A percentile compares a stretch with the other conserved stretches of the same genome.
Conservation (phyloP, 148 eudicot genomes). For the Rhododendron mucronatum region DNA sequence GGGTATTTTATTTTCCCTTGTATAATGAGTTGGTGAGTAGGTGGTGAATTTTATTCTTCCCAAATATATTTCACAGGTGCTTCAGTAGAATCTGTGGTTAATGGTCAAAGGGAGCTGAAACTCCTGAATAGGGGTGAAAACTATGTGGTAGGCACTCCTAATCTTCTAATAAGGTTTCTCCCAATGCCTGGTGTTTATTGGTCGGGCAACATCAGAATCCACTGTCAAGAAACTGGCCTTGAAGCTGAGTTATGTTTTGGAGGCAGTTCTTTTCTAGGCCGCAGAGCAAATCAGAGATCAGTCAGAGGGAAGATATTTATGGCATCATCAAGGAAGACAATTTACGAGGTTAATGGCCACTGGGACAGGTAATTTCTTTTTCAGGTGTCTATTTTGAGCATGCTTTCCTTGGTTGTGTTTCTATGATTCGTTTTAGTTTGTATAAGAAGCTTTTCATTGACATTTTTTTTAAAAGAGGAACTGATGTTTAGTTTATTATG, state of each 20-base stretch:
- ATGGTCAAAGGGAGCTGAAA: slow-evolving; percentile 48
- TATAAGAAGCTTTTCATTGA: neutral
- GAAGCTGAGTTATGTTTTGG: slow-evolving; percentile 52
- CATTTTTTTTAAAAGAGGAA: neutral
- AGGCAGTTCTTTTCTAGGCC: slow-evolving; percentile 42
- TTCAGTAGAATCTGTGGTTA: slow-evolving; percentile 49
- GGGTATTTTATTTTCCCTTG: neutral
- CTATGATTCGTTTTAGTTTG: neutral
- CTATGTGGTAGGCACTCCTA: slow-evolving; percentile 62
- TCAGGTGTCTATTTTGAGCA: neutral
- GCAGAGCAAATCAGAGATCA: slow-evolving; percentile 30
- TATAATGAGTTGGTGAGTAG: neutral
- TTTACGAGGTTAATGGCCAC: slow-evolving; percentile 63
- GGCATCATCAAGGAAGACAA: slow-evolving; percentile 34
- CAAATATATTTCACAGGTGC: slow-evolving; percentile 35
- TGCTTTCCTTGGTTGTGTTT: neutral
- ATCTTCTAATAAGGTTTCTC: slow-evolving; percentile 52
- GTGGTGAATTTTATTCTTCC: neutral
- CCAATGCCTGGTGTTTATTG: slow-evolving; percentile 70
- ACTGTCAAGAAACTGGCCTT: slow-evolving; percentile 63
- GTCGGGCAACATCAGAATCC: slow-evolving; percentile 55
- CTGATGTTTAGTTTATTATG: neutral
- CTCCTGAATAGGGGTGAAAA: slow-evolving; percentile 48
- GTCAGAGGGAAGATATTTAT: slow-evolving; percentile 53
- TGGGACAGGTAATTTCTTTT: slow-evolving; percentile 64